phyloP scores from a whole-genome alignment of 1,284 basidiomycete genomes.

The Fomitopsis schrenkii region DNA sequence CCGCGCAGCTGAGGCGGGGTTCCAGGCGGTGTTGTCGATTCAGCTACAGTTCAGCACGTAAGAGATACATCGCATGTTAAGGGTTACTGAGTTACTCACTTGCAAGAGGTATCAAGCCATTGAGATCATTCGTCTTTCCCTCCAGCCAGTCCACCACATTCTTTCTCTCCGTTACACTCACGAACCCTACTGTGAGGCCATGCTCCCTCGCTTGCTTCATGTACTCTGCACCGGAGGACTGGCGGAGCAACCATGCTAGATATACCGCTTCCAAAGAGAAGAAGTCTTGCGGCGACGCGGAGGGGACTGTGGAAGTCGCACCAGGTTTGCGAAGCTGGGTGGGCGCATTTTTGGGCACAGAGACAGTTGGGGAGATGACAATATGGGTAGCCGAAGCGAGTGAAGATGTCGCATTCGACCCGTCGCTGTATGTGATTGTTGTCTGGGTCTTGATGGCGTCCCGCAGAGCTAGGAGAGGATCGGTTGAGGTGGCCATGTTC shows the following conservation, averaged over 20 bases:
- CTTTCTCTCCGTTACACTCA: constrained; percentile 84
- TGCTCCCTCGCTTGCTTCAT: constrained; percentile 78
- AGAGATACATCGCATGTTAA: not conserved
- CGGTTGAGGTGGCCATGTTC: constrained; percentile 21
- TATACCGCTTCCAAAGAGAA: constrained; percentile 80
- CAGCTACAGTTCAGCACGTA: constrained; percentile 20
- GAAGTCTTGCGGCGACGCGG: constrained; percentile 51
- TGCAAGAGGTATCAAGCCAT: constrained; percentile 51
- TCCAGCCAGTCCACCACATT: constrained; percentile 81
- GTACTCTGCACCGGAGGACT: constrained; percentile 77
- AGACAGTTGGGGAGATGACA: constrained; percentile 47
- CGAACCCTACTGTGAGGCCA: constrained; percentile 70
- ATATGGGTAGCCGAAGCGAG: constrained; percentile 56
- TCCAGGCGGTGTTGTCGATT: constrained; percentile 61
- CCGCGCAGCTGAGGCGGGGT: constrained; percentile 43
- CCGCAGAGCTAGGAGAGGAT: constrained; percentile 52
- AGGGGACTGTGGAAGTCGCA: constrained; percentile 33
- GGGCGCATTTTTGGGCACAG: constrained; percentile 64
- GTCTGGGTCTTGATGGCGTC: constrained; percentile 51
- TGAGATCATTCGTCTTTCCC: constrained; percentile 54
- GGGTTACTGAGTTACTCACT: constrained; percentile 37
- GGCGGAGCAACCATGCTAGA: constrained; percentile 73
- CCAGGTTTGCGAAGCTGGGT: constrained; percentile 72
- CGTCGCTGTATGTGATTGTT: constrained; percentile 45
- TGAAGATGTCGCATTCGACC: constrained; percentile 13